Conservation (phyloP, 306 rosid species). For the Acacia acuminata region DNA sequence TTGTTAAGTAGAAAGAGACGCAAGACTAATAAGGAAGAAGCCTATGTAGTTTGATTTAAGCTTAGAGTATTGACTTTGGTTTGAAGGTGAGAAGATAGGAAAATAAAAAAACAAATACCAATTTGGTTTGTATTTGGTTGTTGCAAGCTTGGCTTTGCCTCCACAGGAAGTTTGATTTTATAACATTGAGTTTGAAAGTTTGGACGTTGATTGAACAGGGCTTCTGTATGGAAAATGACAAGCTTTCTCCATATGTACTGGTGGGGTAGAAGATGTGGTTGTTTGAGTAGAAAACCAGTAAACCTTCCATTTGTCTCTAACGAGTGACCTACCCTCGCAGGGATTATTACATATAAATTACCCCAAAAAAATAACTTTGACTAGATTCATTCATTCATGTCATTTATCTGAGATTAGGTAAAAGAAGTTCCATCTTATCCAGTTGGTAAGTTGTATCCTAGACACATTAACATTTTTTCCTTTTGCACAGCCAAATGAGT, state of each 20-base stretch:
- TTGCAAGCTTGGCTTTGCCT: conserved; percentile 92
- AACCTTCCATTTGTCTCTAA: conserved; percentile 34
- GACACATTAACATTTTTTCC: neutral
- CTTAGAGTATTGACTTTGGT: conserved; percentile 62
- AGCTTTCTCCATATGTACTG: conserved; percentile 24
- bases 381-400: conserved; percentile 30
- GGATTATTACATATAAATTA: conserved; percentile 6
- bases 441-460: neutral
- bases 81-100: conserved; percentile 66
- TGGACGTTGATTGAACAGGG: conserved; percentile 60
- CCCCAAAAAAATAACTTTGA: conserved; percentile 32
- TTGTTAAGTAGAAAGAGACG: conserved; percentile 94
- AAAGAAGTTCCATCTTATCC: conserved; percentile 27
- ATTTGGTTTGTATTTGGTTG: conserved; percentile 45
- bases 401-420: conserved; percentile 24
- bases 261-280: conserved; percentile 54
- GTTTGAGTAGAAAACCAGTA: conserved; percentile 84
- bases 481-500: neutral
- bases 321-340: conserved; percentile 1
- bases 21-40: conserved; percentile 59
- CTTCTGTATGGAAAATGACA: conserved; percentile 75
- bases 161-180: conserved; percentile 56
- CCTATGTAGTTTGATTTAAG: conserved; percentile 50
- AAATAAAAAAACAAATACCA: neutral
- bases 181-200: conserved; percentile 44